These are phyloP conservation scores for Paralagenidium karlingii DNA, from an alignment of 352 stramenopile genomes.

Conservation along the genomic window DNA sequence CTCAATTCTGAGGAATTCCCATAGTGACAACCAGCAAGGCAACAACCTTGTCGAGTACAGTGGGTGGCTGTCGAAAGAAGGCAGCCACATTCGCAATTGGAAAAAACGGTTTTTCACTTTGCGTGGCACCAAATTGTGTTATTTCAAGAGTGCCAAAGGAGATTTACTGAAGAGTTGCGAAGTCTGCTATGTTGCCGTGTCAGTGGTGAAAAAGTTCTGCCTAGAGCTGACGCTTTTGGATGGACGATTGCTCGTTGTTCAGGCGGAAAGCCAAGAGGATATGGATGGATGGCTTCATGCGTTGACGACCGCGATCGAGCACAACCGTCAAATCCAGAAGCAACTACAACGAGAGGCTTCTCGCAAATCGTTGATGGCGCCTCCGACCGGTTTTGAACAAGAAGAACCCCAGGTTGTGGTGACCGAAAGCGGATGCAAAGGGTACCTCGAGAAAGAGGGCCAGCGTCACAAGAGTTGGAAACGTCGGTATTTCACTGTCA, in stretches of 20 bases:
- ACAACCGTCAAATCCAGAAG: no score
- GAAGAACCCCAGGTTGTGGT: no score
- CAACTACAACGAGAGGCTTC: no score
- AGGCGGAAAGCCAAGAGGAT: constrained; percentile 55
- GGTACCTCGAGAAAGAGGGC: constrained; percentile 69
- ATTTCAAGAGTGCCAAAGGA: constrained; percentile 76
- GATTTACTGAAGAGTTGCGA: constrained; percentile 46
- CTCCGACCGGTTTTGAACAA: no score
- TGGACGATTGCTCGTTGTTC: constrained; percentile 55
- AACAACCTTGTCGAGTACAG: constrained; percentile 40
- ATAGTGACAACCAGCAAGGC: neutral
- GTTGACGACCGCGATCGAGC: no score
- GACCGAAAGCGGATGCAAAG: constrained; percentile 28
- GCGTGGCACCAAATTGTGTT: constrained; percentile 57
- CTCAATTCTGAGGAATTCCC: neutral
- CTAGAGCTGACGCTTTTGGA: constrained; percentile 65
- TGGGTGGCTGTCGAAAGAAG: constrained; percentile 72
- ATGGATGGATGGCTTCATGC: constrained; percentile 53
- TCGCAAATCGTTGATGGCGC: no score
- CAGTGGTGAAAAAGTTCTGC: constrained; percentile 53
- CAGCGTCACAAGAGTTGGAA: constrained; percentile 73
- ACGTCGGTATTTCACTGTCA: constrained; percentile 54
- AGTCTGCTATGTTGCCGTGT: constrained; percentile 52
- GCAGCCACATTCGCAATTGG: constrained; percentile 72
- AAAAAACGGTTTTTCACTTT: constrained; percentile 76